Conservation (phyloP, 139 green algal species). For the Micractinium sp. region DNA sequence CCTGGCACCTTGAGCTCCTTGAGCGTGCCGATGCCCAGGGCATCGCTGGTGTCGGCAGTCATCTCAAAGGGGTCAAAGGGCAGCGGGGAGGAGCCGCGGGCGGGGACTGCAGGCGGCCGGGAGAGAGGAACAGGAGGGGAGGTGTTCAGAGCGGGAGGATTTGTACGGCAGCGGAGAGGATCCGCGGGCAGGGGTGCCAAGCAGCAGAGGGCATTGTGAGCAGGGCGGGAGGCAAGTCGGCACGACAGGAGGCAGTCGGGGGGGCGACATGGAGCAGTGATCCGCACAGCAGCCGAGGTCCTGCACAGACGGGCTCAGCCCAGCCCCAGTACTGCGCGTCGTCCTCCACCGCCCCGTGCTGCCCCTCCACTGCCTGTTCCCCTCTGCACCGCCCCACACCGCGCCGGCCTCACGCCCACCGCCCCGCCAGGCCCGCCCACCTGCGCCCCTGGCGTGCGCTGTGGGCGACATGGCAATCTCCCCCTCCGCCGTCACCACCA, state of each 20-base stretch:
- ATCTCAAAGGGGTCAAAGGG: slow-evolving; percentile 25
- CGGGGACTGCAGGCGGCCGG: neutral
- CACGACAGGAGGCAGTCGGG: no score
- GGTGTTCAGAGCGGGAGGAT: neutral
- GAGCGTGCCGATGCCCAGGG: neutral
- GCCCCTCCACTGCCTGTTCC: no score
- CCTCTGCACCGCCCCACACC: neutral
- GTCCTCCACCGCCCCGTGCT: no score
- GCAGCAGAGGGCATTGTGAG: neutral
- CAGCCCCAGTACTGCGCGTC: no score
- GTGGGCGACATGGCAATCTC: neutral
- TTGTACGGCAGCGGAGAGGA: no score
- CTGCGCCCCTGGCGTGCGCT: neutral
- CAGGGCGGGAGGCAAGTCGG: neutral
- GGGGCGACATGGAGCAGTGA: neutral
- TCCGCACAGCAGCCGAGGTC: neutral
- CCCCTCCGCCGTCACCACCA: neutral
- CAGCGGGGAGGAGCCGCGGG: slow-evolving; percentile 1
- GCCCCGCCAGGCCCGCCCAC: neutral
- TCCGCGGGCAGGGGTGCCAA: neutral
- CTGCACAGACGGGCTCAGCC: neutral
- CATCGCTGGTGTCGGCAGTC: neutral
- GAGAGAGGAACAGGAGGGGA: neutral
- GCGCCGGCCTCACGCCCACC: neutral
- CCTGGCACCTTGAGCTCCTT: neutral